Conservation (phyloP, 306 rosid species). For the Hippophae gyantsensis region DNA sequence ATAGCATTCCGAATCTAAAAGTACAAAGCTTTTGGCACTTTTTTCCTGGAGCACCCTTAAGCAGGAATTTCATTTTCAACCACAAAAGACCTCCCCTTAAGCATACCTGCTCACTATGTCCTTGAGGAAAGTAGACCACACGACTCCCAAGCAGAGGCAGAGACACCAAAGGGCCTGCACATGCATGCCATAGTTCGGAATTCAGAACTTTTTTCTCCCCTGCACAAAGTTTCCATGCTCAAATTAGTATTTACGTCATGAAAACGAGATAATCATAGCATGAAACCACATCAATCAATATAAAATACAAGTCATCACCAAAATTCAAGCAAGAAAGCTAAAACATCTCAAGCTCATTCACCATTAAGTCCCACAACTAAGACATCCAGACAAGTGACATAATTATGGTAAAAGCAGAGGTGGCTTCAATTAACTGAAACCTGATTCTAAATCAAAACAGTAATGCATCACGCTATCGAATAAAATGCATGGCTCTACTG, state of each 20-base stretch:
- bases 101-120: conserved; percentile 91
- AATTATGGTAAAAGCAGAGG: background rate
- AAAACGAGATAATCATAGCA: conserved; percentile 3
- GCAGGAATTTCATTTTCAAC: background rate
- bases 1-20: too few species aligned
- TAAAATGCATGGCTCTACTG: too few species aligned
- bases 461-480: too few species aligned
- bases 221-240: conserved; percentile 33
- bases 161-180: conserved; percentile 97
- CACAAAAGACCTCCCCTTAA: background rate
- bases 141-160: conserved; percentile 84
- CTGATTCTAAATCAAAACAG: too few species aligned
- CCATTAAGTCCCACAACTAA: too few species aligned
- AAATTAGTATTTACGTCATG: conserved; percentile 12
- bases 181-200: conserved; percentile 98
- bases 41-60: too few species aligned
- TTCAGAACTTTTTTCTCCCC: conserved; percentile 85
- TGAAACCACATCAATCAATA: background rate
- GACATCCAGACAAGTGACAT: conserved; percentile 2
- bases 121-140: conserved; percentile 91
- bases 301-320: too few species aligned
- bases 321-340: too few species aligned
- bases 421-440: too few species aligned
- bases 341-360: too few species aligned
- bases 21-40: too few species aligned